Evolutionary conservation across 352 stramenopile genomes (phyloP).

Genomic region (Pythium insidiosum): DNA sequence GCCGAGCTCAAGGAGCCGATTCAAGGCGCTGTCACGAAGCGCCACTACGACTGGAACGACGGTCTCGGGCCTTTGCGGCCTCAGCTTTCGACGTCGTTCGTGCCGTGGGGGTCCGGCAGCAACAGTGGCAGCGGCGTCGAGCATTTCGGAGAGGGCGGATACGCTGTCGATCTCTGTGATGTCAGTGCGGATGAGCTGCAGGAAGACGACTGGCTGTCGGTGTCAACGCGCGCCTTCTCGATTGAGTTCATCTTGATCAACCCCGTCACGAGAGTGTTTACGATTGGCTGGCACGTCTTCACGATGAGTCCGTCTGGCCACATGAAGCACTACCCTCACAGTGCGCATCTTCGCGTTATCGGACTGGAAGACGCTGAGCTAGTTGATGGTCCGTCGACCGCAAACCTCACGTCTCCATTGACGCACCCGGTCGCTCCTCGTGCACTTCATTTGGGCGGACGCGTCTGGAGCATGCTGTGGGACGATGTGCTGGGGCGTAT

Average conservation of each 20-base stretch:
- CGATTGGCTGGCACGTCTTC: constrained; percentile 79
- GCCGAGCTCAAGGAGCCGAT: constrained; percentile 45
- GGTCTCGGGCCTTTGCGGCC: constrained; percentile 45
- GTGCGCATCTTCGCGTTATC: constrained; percentile 71
- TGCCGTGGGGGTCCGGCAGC: constrained; percentile 26
- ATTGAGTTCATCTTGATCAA: constrained; percentile 87
- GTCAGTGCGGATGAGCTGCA: constrained; percentile 51
- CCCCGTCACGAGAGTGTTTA: constrained; percentile 84
- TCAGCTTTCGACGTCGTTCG: constrained; percentile 44
- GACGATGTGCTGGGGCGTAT: too few species aligned
- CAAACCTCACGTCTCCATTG: too few species aligned
- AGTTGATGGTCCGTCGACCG: too few species aligned
- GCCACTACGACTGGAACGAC: constrained; percentile 61
- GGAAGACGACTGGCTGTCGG: constrained; percentile 63
- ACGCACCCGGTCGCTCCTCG: too few species aligned
- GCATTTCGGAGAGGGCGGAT: constrained; percentile 60
- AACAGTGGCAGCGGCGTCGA: too few species aligned
- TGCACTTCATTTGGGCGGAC: too few species aligned
- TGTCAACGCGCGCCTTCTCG: constrained; percentile 71
- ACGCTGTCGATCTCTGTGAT: constrained; percentile 68
- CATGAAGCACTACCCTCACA: constrained; percentile 75
- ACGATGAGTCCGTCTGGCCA: constrained; percentile 74
- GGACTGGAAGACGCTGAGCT: constrained; percentile 34
- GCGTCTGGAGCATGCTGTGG: too few species aligned
- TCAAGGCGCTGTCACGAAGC: constrained; percentile 29